Evolutionary conservation across 2,329 filamentous ascomycete genomes (phyloP), one percentile per base, ranked within the genome.

Genomic region (Apiospora kogelbergensis): DNA sequence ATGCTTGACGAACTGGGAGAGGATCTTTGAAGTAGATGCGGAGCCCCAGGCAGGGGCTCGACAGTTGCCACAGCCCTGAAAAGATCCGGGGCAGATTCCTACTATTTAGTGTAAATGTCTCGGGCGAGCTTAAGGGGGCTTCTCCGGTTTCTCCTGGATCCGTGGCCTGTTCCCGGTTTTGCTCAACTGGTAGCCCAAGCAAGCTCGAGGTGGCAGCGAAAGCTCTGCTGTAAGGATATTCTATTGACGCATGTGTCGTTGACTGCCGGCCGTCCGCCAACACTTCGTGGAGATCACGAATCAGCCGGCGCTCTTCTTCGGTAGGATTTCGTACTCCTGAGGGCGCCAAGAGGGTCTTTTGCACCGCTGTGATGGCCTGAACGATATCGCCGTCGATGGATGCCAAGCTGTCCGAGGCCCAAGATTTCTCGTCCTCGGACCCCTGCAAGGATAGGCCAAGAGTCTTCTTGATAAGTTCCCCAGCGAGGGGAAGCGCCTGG

Each of bases 311-410:
- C 68, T 73, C 73, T 11, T 73, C 70, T 0, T 71, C 65, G n/a
- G 71, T 69, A 11, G 74, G 45, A 1, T 72, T 48, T 24, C 74
- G 66, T 3, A 68, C 60, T 26, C 77, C 75, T 0, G 73, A 71
- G 13, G 72, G 64, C 2, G 70, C 67, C 17, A 74, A 69, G 45
- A 78, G 68, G 7, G 68, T 72, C 68, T 80, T 81, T 68, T 81
- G 77, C 6, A 81, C 72, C 1, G 78, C 79, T 5, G 80, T 81
- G 40, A 79, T 71, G 9, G 78, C 73, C 71, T 80, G 80, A 17
- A 81, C 76, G 45, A 81, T 74, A 53, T 80, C 78, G 1, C 77
- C 79, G 22, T 74, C 73, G 11, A 74, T 66, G 26, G 72, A 70
- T n/a, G 70, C 71, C 40, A 75, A 17, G 10, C 24, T 26, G 13